Evolutionary conservation across 805 yeast species (phyloP).

Genomic region (Saccharomyces paradoxus): DNA sequence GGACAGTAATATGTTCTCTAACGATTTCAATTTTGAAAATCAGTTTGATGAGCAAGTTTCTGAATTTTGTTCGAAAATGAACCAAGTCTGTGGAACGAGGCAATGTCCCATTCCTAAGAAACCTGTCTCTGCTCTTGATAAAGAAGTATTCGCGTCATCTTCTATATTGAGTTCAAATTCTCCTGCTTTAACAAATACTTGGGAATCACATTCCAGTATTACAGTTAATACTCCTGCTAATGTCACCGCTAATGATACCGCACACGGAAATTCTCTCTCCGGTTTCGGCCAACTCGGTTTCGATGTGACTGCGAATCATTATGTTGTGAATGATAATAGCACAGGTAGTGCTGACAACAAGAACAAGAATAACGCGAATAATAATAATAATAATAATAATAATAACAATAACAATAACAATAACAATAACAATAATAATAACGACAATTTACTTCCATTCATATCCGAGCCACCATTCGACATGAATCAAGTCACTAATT

Average conservation of each 20-base stretch:
- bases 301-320: background rate
- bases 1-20: constrained; percentile 13
- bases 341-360: constrained; percentile 1
- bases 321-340: constrained; percentile 5
- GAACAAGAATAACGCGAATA: background rate
- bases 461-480: background rate
- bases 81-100: constrained; percentile 76
- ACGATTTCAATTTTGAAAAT: constrained; percentile 32
- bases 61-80: constrained; percentile 68
- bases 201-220: constrained; percentile 4
- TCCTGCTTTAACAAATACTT: constrained; percentile 5
- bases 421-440: constrained; percentile 4
- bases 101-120: constrained; percentile 53
- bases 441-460: background rate
- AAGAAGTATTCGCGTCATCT: background rate
- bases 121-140: background rate
- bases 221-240: background rate
- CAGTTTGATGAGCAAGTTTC: constrained; percentile 62
- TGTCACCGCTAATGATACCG: background rate
- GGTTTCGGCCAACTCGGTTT: constrained; percentile 16
- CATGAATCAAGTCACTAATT: background rate
- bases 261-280: constrained; percentile 3
- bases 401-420: background rate
- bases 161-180: constrained; percentile 1
- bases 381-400: too few relatives aligned